Conservation (phyloP, 768 basidiomycete genomes). For the Tylopilus felleus region DNA sequence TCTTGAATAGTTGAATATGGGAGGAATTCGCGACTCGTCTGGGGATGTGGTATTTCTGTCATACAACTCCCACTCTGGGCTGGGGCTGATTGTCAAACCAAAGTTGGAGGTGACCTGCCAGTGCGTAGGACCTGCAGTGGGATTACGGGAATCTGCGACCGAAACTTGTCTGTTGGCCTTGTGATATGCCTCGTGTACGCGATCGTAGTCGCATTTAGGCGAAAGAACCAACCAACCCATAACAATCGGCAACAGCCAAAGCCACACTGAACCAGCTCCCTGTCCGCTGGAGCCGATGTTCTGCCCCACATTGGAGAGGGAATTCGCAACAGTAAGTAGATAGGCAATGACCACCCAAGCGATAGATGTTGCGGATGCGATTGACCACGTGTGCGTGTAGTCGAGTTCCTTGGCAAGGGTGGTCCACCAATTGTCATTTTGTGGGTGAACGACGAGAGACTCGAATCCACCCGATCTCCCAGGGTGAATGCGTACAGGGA, state of each 20-base stretch:
- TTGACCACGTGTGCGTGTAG: constrained; percentile 39
- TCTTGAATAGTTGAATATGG: constrained; percentile 27
- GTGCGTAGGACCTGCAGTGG: neutral
- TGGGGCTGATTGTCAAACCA: constrained; percentile 16
- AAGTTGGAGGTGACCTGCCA: constrained; percentile 5
- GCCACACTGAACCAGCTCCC: constrained; percentile 39
- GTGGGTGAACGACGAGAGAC: constrained; percentile 40
- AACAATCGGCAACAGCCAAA: constrained; percentile 43
- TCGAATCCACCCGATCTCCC: constrained; percentile 30
- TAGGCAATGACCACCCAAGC: constrained; percentile 46
- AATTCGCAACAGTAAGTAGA: constrained; percentile 17
- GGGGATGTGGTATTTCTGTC: constrained; percentile 10
- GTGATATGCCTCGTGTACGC: constrained; percentile 23
- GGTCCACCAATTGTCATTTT: constrained; percentile 44
- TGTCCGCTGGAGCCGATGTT: constrained; percentile 34
- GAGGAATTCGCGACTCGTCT: constrained; percentile 23
- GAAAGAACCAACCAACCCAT: constrained; percentile 41
- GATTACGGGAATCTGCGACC: neutral
- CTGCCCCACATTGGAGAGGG: constrained; percentile 12
- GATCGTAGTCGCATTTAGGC: constrained; percentile 36
- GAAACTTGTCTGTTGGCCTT: constrained; percentile 11
- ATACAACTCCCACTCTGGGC: neutral
- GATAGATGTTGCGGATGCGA: constrained; percentile 39
- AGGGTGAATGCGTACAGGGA: constrained; percentile 31
- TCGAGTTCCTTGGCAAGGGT: constrained; percentile 33